Conservation (phyloP, 306 rosid genomes). For the Medicago truncatula region DNA sequence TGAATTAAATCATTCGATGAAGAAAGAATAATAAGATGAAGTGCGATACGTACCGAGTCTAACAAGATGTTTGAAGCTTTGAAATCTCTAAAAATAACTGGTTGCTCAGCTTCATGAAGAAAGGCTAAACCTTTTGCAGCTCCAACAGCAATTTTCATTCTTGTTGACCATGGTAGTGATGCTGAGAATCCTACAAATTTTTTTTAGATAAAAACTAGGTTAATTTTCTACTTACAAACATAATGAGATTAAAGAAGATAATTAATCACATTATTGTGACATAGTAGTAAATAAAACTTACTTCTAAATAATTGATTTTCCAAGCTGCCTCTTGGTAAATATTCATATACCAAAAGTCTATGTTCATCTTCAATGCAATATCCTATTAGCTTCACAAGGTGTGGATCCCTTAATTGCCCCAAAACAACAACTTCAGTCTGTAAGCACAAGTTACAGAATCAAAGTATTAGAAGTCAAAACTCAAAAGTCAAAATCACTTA, state of each 20-base stretch:
- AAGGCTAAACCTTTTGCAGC: constrained; percentile 92
- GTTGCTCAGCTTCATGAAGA: constrained; percentile 84
- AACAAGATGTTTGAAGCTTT: constrained; percentile 89
- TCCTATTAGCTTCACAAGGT: constrained; percentile 90
- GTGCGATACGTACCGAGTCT: constrained; percentile 63
- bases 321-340: constrained; percentile 95
- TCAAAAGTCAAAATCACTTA: constrained; percentile 16
- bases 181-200: constrained; percentile 69
- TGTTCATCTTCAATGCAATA: constrained; percentile 93
- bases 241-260: background rate
- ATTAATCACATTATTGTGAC: background rate
- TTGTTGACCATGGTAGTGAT: constrained; percentile 81
- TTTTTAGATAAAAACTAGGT: background rate
- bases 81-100: constrained; percentile 87
- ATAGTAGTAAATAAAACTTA: constrained; percentile 35
- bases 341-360: constrained; percentile 77
- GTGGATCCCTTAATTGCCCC: constrained; percentile 86
- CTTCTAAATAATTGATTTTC: constrained; percentile 94
- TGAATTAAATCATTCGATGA: background rate
- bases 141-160: constrained; percentile 93
- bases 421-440: constrained; percentile 92
- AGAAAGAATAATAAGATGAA: background rate
- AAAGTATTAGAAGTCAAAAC: constrained; percentile 18
- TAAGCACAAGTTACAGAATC: constrained; percentile 13
- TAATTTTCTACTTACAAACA: background rate